Conservation (phyloP, 495 filamentous ascomycete species). For the Neurospora sp. region DNA sequence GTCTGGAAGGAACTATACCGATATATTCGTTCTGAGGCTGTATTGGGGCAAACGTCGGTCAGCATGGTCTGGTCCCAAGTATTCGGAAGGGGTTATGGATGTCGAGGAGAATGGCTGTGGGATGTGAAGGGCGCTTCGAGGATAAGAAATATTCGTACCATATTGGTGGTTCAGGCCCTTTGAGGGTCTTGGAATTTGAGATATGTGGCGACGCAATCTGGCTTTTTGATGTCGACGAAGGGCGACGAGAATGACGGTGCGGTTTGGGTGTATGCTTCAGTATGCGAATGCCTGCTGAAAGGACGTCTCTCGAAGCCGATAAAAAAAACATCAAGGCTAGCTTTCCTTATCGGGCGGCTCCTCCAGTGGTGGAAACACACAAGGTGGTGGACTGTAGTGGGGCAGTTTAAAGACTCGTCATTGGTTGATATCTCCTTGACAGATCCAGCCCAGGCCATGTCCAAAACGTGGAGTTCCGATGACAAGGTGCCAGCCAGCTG, state of each 20-base stretch:
- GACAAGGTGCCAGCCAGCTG: not conserved
- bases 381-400: not conserved
- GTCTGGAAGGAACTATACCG: constrained; percentile 25
- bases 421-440: not conserved
- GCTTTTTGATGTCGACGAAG: not conserved
- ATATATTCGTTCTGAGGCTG: constrained; percentile 95
- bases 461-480: not conserved
- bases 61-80: not conserved
- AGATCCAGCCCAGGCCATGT: not conserved
- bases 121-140: not conserved
- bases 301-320: not conserved
- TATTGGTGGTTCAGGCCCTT: constrained; percentile 20
- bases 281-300: not conserved
- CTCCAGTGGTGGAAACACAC: not conserved
- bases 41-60: constrained; percentile 8
- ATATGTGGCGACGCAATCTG: not conserved
- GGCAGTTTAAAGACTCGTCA: not conserved
- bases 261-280: not conserved
- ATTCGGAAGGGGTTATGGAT: not conserved
- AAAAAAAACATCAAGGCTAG: constrained; percentile 4
- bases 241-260: not conserved
- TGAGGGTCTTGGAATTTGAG: constrained; percentile 15
- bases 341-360: not conserved
- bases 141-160: constrained; percentile 15
- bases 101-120: constrained; percentile 9